Evolutionary conservation across 495 filamentous ascomycete species (phyloP).

Genomic region (Trichoderma virens): DNA sequence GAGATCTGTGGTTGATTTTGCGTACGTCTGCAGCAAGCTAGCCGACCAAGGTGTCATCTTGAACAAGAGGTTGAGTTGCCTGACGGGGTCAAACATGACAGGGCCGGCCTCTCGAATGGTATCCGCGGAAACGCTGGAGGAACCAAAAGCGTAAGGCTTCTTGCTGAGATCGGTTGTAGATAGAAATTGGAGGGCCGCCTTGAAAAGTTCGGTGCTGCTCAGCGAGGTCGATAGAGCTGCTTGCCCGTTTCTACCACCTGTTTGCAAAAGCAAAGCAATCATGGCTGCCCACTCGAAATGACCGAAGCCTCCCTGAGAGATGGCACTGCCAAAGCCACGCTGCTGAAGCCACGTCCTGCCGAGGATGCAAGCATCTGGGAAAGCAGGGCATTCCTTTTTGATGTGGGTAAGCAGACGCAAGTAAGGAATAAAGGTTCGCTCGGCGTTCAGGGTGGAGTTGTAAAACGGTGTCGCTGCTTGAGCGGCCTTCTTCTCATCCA

Average conservation of each 20-base stretch:
- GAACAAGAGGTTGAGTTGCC: slow-evolving; percentile 74
- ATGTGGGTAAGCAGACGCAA: slow-evolving; percentile 60
- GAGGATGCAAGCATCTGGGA: slow-evolving; percentile 74
- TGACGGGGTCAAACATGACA: slow-evolving; percentile 59
- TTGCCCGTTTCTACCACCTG: slow-evolving; percentile 59
- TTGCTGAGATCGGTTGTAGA: slow-evolving; percentile 58
- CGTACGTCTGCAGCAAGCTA: slow-evolving; percentile 58
- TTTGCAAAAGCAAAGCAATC: slow-evolving; percentile 72
- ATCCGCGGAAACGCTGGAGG: slow-evolving; percentile 22
- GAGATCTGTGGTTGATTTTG: slow-evolving; percentile 57
- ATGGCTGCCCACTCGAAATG: slow-evolving; percentile 82
- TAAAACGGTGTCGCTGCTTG: slow-evolving; percentile 70
- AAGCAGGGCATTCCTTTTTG: slow-evolving; percentile 59
- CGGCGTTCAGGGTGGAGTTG: slow-evolving; percentile 77
- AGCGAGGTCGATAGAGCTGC: slow-evolving; percentile 67
- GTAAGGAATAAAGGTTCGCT: slow-evolving; percentile 63
- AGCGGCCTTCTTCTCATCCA: slow-evolving; percentile 27
- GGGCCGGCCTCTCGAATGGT: slow-evolving; percentile 27
- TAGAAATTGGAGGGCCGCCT: slow-evolving; percentile 78
- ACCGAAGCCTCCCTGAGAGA: slow-evolving; percentile 80
- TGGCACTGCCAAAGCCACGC: slow-evolving; percentile 61
- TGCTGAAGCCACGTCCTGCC: slow-evolving; percentile 86
- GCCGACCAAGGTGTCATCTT: slow-evolving; percentile 92
- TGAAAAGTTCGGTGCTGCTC: slow-evolving; percentile 91
- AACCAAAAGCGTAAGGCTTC: slow-evolving; percentile 52